These are phyloP conservation scores for Yamadazyma atmosphaerica DNA, from an alignment of 1,139 yeast genomes.

Conservation along the genomic window DNA sequence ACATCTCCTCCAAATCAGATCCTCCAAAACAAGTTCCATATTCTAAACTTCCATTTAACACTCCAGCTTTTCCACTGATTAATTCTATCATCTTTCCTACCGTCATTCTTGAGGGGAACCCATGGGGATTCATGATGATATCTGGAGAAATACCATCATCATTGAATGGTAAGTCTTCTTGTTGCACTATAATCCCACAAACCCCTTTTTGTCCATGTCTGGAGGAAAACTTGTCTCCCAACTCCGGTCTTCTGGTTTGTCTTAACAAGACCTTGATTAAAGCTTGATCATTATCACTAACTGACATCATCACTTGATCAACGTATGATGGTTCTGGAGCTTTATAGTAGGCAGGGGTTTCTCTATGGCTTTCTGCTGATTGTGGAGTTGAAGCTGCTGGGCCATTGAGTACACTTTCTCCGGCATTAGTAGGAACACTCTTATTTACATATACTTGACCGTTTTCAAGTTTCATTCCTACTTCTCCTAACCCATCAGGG, in stretches of 20 bases:
- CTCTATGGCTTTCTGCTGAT: slow-evolving; percentile 66
- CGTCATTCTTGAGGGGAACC: slow-evolving; percentile 99
- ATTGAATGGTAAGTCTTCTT: slow-evolving; percentile 93
- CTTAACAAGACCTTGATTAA: slow-evolving; percentile 86
- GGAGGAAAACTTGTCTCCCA: slow-evolving; percentile 96
- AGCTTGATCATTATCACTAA: slow-evolving; percentile 93
- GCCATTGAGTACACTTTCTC: slow-evolving; percentile 60
- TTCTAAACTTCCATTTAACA: slow-evolving; percentile 83
- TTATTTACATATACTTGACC: slow-evolving; percentile 95
- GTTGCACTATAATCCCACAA: slow-evolving; percentile 95
- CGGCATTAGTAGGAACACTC: slow-evolving; percentile 84
- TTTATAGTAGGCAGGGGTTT: slow-evolving; percentile 86
- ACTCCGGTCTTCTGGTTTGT: slow-evolving; percentile 96
- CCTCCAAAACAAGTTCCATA: slow-evolving; percentile 99
- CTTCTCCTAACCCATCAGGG: slow-evolving; percentile 96
- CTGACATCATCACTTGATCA: slow-evolving; percentile 97
- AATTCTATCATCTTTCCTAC: slow-evolving; percentile 98
- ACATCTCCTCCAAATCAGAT: slow-evolving; percentile 92
- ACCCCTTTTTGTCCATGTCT: slow-evolving; percentile 99
- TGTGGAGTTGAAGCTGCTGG: slow-evolving; percentile 16
- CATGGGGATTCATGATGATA: slow-evolving; percentile 98
- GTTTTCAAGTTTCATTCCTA: slow-evolving; percentile 84
- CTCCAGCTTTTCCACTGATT: slow-evolving; percentile 97
- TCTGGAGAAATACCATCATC: slow-evolving; percentile 91
- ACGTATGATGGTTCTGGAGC: slow-evolving; percentile 96